phyloP scores from a whole-genome alignment of 2,329 filamentous ascomycete species.

The Fusarium lateritium region DNA sequence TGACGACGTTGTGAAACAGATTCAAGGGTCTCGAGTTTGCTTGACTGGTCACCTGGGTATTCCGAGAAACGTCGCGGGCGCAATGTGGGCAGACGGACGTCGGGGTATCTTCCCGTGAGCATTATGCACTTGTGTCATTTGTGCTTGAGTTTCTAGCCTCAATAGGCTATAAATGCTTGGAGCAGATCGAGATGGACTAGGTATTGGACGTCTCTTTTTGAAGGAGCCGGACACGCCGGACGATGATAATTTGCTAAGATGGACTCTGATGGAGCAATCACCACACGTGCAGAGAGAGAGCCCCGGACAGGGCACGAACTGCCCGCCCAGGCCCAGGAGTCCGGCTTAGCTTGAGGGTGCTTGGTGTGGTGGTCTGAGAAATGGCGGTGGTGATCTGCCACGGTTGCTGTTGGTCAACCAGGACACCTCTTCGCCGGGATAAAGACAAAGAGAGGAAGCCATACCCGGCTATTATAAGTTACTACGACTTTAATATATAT shows the following conservation, averaged over 20 bases:
- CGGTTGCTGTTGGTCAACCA: neutral
- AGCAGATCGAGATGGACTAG: conserved; percentile 36
- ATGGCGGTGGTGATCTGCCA: conserved; percentile 9
- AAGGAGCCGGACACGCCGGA: conserved; percentile 27
- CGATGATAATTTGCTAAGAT: conserved; percentile 13
- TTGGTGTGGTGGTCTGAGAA: conserved; percentile 33
- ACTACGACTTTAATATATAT: conserved; percentile 36
- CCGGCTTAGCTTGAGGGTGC: conserved; percentile 18
- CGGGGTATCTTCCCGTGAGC: conserved; percentile 1
- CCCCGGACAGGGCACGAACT: conserved; percentile 24
- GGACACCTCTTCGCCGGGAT: conserved; percentile 8
- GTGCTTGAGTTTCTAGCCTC: conserved; percentile 29
- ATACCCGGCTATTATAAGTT: conserved; percentile 31
- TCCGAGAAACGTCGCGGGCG: conserved; percentile 4
- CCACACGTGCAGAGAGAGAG: conserved; percentile 35
- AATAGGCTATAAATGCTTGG: conserved; percentile 14
- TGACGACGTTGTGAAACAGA: conserved; percentile 24
- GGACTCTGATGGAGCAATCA: conserved; percentile 11
- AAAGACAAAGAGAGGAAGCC: conserved; percentile 17
- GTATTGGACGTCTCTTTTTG: conserved; percentile 4
- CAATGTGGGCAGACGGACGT: conserved; percentile 8
- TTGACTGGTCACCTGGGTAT: conserved; percentile 5
- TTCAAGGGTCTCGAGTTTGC: conserved; percentile 7
- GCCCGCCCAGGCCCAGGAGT: conserved; percentile 12
- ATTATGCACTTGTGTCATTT: conserved; percentile 31